Conservation (phyloP, 345 rosid genomes). For the Eucalyptus microcorys region DNA sequence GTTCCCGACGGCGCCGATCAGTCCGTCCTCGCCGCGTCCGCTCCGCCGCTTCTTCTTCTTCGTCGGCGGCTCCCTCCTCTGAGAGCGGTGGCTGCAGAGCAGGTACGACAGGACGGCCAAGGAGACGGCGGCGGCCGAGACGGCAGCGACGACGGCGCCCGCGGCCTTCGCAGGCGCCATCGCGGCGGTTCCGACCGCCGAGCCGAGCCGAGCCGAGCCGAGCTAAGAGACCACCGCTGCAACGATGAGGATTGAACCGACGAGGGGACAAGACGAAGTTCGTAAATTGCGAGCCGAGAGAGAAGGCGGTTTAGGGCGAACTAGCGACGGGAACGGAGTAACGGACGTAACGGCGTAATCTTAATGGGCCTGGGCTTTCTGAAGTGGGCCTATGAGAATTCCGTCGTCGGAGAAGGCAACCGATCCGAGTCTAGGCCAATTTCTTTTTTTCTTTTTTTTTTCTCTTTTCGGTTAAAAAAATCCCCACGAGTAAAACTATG, state of each 20-base stretch:
- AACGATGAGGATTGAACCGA: neutral
- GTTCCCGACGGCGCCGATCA: constrained; percentile 65
- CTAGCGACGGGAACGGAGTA: neutral
- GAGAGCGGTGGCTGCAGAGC: constrained; percentile 7
- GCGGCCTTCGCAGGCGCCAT: constrained; percentile 5
- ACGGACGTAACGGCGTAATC: neutral
- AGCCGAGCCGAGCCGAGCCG: neutral
- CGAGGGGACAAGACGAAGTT: neutral
- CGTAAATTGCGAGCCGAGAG: neutral
- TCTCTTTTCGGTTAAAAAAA: neutral
- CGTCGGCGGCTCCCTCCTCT: neutral
- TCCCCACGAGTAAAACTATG: neutral
- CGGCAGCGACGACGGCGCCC: constrained; percentile 22
- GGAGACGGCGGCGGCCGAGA: constrained; percentile 20
- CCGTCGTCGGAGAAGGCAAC: neutral
- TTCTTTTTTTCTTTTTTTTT: neutral
- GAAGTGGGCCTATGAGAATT: neutral
- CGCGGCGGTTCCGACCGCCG: neutral
- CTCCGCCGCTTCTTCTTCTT: constrained; percentile 32
- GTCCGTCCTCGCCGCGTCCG: constrained; percentile 25
- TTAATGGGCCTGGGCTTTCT: neutral
- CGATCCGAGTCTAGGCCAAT: neutral
- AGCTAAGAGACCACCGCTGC: accelerated
- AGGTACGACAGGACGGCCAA: constrained; percentile 34
- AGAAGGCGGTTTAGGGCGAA: neutral